phyloP scores from a whole-genome alignment of 2,329 filamentous ascomycete genomes.

The Sporothrix protearum region DNA sequence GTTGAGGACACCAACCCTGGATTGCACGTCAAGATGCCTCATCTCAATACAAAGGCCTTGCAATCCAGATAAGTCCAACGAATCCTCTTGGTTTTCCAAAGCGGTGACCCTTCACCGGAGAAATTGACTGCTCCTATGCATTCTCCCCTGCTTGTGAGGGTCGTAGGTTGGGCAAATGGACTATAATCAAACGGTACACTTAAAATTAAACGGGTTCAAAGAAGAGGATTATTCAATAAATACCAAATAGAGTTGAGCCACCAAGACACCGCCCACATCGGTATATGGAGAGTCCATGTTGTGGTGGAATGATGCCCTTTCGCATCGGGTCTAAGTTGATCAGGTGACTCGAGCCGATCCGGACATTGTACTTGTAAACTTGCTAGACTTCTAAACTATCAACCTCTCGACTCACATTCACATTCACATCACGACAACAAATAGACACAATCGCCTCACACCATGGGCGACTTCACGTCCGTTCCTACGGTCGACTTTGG shows the following conservation, averaged over 20 bases:
- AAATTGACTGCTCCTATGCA: background rate
- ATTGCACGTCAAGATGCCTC: background rate
- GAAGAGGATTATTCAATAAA: background rate
- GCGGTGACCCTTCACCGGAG: background rate
- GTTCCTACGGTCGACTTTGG: constrained; percentile 25
- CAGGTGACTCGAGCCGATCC: background rate
- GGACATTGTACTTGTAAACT: background rate
- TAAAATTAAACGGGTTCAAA: background rate
- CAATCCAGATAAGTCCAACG: background rate
- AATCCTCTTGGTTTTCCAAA: background rate
- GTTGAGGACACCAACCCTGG: background rate
- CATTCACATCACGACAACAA: too few species aligned
- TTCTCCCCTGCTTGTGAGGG: background rate
- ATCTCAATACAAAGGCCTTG: background rate
- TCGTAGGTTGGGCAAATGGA: background rate
- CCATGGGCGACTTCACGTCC: constrained; percentile 23
- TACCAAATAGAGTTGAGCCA: too few species aligned
- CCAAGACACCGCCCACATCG: background rate
- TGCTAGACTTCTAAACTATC: background rate
- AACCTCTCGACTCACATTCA: background rate
- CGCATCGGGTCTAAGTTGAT: background rate
- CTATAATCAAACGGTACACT: background rate
- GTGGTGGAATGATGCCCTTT: background rate
- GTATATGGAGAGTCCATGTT: background rate
- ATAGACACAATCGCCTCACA: background rate